Evolutionary conservation across 345 rosid genomes (phyloP).

Genomic region (Eucalyptus victrix): DNA sequence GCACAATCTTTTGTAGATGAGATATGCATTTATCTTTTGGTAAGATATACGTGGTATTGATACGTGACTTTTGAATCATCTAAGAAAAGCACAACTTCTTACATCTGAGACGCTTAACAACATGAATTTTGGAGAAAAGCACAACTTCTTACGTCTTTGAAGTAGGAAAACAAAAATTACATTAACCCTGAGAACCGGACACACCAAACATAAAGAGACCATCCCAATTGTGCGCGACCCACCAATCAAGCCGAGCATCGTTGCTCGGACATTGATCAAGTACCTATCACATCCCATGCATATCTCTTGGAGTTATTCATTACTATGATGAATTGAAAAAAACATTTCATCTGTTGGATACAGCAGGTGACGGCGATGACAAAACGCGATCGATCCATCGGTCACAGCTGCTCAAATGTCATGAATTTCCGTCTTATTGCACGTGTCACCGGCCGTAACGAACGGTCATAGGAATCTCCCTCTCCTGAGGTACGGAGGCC

Average conservation of each 20-base stretch:
- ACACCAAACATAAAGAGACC: background rate
- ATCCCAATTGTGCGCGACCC: background rate
- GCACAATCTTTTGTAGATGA: background rate
- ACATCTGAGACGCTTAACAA: background rate
- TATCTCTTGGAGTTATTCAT: background rate
- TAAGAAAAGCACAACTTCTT: background rate
- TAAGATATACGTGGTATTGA: background rate
- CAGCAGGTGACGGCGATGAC: background rate
- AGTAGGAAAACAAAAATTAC: background rate
- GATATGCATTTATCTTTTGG: background rate
- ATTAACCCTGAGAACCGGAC: background rate
- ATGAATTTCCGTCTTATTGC: background rate
- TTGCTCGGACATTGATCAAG: background rate
- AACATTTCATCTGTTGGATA: background rate
- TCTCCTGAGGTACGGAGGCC: background rate
- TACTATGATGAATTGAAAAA: fast-evolving
- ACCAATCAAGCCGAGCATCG: background rate
- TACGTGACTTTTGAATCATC: background rate
- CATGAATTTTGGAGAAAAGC: background rate
- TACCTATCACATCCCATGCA: background rate
- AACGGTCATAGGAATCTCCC: background rate
- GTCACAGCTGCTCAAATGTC: background rate
- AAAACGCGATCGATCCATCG: background rate
- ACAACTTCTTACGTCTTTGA: background rate
- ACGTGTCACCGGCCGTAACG: background rate